Evolutionary conservation across 2,329 filamentous ascomycete species (phyloP), one percentile per base, ranked within the genome.

Genomic region (Talaromyces sp.): DNA sequence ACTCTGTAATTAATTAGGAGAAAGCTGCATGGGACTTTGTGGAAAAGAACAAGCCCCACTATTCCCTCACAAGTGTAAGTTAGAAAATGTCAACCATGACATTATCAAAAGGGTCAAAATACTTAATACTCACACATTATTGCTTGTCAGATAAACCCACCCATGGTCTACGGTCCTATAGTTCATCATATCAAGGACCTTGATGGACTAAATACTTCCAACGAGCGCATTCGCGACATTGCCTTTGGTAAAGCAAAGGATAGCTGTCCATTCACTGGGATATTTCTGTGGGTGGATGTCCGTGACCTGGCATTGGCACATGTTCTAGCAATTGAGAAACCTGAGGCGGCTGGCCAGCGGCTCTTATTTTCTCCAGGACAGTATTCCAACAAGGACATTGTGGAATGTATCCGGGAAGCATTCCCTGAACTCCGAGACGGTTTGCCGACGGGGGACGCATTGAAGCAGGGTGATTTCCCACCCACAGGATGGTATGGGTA

Each of bases 201-300:
- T 0, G 81, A 83, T 27, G 77, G 74, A 1, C 76, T 91, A 56
- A 92, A 91, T 75, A 89, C 87, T 1, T 89, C 87, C 33, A 91
- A 90, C 73, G 81, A 87, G 65, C 83, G 86, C 36, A 83, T 90
- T 63, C 78, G 84, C 4, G 82, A 87, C 63, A 76, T 89, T 58
- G 80, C 87, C 10, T 80, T 78, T 2, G 89, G 88, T 27, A 82
- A 82, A 61, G 56, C 58, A 10, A 85, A 83, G 64, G 74, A 81
- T 1, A 82, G 89, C 16, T 78, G 82, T 0, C 78, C 84, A 0
- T 55, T 42, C 33, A 88, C 85, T 0, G 82, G 81, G 0, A 81
- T 83, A 1, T 85, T 78, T 65, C 75, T 84, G 0, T 88, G 82
- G 73, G 82, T 87, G 9, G 67, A 78, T 71, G 77, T 79, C 4